Evolutionary conservation across 306 rosid genomes (phyloP).

Genomic region (Inga laurina): DNA sequence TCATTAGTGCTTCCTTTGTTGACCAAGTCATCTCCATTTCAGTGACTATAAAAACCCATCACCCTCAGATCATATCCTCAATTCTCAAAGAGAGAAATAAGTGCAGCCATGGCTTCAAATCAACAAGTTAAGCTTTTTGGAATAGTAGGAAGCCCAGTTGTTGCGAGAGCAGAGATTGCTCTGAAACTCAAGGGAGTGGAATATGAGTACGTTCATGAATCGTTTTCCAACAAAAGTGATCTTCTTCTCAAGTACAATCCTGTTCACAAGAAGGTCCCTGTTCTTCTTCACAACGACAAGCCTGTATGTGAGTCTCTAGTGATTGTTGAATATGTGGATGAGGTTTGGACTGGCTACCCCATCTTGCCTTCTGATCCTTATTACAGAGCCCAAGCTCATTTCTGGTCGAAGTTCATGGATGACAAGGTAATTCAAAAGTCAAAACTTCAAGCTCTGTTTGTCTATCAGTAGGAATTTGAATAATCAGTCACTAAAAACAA

Average conservation of each 20-base stretch:
- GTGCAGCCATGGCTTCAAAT: slow-evolving; percentile 6
- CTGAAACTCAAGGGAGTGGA: slow-evolving; percentile 52
- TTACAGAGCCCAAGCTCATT: slow-evolving; percentile 21
- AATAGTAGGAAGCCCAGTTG: slow-evolving; percentile 33
- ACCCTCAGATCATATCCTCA: not conserved
- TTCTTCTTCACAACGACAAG: slow-evolving; percentile 44
- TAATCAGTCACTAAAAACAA: not conserved
- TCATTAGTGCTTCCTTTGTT: not conserved
- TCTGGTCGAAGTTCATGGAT: slow-evolving; percentile 22
- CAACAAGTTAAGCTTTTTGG: slow-evolving; percentile 40
- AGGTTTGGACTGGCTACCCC: slow-evolving; percentile 33
- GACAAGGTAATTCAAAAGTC: slow-evolving; percentile 1
- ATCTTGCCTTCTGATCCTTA: slow-evolving; percentile 29
- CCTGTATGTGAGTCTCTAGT: slow-evolving; percentile 48
- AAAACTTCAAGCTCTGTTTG: not conserved
- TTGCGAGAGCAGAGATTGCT: slow-evolving; percentile 42
- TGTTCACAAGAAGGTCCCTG: slow-evolving; percentile 46
- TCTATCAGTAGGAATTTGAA: not conserved
- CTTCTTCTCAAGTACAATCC: slow-evolving; percentile 52
- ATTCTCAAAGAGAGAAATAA: not conserved
- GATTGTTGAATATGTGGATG: slow-evolving; percentile 45
- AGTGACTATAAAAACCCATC: not conserved
- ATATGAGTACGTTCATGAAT: slow-evolving; percentile 39
- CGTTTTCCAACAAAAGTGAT: slow-evolving; percentile 34
- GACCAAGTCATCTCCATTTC: not conserved